Evolutionary conservation across 306 rosid species (phyloP).

Genomic region (Prunus dulcis): DNA sequence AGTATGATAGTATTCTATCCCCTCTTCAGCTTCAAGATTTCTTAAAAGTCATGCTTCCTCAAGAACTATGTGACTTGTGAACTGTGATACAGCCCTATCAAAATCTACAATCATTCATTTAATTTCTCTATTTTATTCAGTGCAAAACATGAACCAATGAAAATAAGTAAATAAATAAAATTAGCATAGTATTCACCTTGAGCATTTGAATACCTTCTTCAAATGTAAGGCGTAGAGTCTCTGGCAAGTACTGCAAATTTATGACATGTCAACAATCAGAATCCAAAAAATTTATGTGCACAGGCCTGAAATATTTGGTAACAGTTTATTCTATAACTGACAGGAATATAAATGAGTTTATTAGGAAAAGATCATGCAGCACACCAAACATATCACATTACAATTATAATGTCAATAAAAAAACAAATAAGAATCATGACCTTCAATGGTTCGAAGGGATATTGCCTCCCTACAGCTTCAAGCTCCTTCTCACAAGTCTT

Average conservation of each 20-base stretch:
- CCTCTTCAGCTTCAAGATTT: not conserved
- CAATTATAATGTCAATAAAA: not conserved
- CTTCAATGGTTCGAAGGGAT: slow-evolving; percentile 93
- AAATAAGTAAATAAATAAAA: not conserved
- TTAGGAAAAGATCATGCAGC: not conserved
- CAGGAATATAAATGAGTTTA: not conserved
- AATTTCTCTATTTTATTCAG: not conserved
- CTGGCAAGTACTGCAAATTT: slow-evolving; percentile 70
- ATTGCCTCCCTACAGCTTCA: slow-evolving; percentile 73
- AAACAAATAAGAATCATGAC: slow-evolving; percentile 25
- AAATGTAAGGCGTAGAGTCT: slow-evolving; percentile 73
- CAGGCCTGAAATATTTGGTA: not conserved
- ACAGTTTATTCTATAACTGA: not conserved
- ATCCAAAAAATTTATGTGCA: slow-evolving; percentile 4
- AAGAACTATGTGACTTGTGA: not conserved
- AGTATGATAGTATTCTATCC: not conserved
- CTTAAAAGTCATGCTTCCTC: not conserved
- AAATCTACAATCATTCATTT: not conserved
- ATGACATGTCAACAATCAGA: slow-evolving; percentile 19
- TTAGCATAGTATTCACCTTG: slow-evolving; percentile 39
- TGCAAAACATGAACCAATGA: not conserved
- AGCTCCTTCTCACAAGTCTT: slow-evolving; percentile 60
- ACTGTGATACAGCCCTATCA: not conserved
- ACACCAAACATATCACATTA: not conserved
- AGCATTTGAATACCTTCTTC: slow-evolving; percentile 96